These are phyloP conservation scores for Gloeophyllum trabeum DNA, from an alignment of 768 basidiomycete genomes.

Conservation along the genomic window DNA sequence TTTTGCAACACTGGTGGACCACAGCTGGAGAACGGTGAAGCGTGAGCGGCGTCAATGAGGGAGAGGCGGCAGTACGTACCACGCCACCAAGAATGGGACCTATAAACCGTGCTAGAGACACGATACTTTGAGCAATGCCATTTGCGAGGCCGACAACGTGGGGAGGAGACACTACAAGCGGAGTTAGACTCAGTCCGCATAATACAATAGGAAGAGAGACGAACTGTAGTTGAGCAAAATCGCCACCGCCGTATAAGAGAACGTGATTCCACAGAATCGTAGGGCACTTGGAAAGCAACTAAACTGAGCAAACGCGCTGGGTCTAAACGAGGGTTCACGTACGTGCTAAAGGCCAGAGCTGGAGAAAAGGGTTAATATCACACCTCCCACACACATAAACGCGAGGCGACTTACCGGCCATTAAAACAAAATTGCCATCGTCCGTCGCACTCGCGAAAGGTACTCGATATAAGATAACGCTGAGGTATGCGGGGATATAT, in stretches of 20 bases:
- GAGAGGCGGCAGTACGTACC: slow-evolving; percentile 29
- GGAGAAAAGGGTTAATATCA: slow-evolving; percentile 6
- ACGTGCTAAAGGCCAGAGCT: slow-evolving; percentile 80
- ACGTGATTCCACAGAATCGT: slow-evolving; percentile 81
- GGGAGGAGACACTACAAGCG: slow-evolving; percentile 73
- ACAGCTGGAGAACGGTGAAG: slow-evolving; percentile 18
- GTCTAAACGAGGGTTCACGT: too few species aligned
- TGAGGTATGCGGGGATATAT: slow-evolving; percentile 85
- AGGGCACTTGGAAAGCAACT: slow-evolving; percentile 17
- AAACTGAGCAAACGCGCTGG: too few species aligned
- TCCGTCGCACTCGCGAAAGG: slow-evolving; percentile 58
- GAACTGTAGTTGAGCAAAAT: slow-evolving; percentile 80
- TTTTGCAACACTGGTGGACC: slow-evolving; percentile 61
- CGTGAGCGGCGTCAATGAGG: neutral
- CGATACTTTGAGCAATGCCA: slow-evolving; percentile 91
- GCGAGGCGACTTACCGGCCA: slow-evolving; percentile 51
- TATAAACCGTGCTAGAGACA: slow-evolving; percentile 84
- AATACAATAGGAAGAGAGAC: slow-evolving; percentile 10
- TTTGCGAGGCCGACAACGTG: slow-evolving; percentile 85
- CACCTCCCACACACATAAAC: slow-evolving; percentile 5
- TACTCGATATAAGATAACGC: slow-evolving; percentile 60
- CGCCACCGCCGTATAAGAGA: slow-evolving; percentile 84
- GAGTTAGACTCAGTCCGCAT: slow-evolving; percentile 4
- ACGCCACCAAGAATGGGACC: slow-evolving; percentile 82
- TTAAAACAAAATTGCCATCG: slow-evolving; percentile 68